A percentile compares a stretch with the other conserved stretches of the same genome.
Evolutionary conservation across 2,329 filamentous ascomycete genomes (phyloP).

Genomic region (Calonectria crousiana): DNA sequence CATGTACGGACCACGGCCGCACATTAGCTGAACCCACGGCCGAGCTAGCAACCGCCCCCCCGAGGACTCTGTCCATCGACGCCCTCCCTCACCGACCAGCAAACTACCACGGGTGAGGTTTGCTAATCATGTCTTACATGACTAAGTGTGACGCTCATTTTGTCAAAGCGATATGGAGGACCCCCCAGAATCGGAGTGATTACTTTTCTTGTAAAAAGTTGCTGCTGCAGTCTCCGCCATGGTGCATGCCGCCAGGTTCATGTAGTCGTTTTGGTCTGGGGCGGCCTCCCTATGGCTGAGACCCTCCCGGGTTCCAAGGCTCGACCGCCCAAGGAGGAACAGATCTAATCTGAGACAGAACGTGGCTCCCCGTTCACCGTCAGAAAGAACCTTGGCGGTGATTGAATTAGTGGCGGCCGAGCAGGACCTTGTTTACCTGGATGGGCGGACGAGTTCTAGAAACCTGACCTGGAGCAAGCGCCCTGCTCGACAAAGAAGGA

Average conservation of each 20-base stretch:
- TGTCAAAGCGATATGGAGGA: conserved; percentile 2
- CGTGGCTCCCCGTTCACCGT: conserved; percentile 10
- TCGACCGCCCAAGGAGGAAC: background rate
- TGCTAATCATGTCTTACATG: conserved; percentile 2
- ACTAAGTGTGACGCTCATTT: conserved; percentile 5
- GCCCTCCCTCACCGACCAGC: conserved; percentile 18
- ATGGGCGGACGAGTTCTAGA: background rate
- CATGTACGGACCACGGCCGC: conserved; percentile 16
- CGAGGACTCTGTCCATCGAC: conserved; percentile 1
- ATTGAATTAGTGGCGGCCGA: conserved; percentile 1
- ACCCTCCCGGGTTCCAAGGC: background rate
- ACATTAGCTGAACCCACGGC: conserved; percentile 8
- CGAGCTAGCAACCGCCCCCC: conserved; percentile 12
- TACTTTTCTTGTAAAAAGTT: background rate
- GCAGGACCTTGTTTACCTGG: background rate
- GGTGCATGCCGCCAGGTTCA: background rate
- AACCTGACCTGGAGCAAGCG: background rate
- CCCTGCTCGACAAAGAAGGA: background rate
- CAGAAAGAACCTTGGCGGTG: conserved; percentile 5
- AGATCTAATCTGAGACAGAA: conserved; percentile 14
- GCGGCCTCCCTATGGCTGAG: background rate
- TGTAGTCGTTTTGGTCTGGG: background rate
- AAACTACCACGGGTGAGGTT: background rate
- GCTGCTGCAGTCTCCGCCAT: background rate
- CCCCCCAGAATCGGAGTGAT: background rate